phyloP scores from a whole-genome alignment of 192 early-diverging fungal species.

The Dissophora ornata region DNA sequence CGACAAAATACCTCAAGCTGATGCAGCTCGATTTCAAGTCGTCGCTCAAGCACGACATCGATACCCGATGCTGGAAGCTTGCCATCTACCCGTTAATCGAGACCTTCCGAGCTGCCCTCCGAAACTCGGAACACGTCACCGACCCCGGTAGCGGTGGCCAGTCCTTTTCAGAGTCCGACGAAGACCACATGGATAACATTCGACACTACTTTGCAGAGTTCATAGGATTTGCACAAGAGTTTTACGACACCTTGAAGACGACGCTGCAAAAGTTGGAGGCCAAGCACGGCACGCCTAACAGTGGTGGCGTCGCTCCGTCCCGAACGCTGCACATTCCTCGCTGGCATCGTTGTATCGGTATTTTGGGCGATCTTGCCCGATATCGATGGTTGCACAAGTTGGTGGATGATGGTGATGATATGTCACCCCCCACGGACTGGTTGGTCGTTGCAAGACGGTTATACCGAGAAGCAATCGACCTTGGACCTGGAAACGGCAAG shows the following conservation, averaged over 20 bases:
- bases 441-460: conserved; percentile 39
- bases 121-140: conserved; percentile 30
- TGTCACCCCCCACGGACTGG: conserved; percentile 18
- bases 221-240: conserved; percentile 57
- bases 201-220: conserved; percentile 56
- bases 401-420: conserved; percentile 12
- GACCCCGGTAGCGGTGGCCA: not conserved
- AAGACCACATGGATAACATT: conserved; percentile 25
- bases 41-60: conserved; percentile 66
- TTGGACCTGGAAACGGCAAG: conserved; percentile 59
- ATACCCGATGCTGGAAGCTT: conserved; percentile 65
- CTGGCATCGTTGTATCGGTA: conserved; percentile 62
- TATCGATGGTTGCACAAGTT: conserved; percentile 61
- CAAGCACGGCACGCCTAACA: conserved; percentile 14
- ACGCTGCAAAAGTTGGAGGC: conserved; percentile 48
- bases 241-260: conserved; percentile 55
- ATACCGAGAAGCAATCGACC: conserved; percentile 51
- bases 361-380: conserved; percentile 63
- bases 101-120: conserved; percentile 60
- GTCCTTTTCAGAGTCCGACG: conserved; percentile 28
- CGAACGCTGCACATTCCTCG: conserved; percentile 33
- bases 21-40: conserved; percentile 58
- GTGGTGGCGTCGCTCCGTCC: conserved; percentile 10
- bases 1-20: conserved; percentile 56
- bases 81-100: conserved; percentile 65